Evolutionary conservation across 176 grass and related monocot species (phyloP).

Genomic region (Carex parvula): DNA sequence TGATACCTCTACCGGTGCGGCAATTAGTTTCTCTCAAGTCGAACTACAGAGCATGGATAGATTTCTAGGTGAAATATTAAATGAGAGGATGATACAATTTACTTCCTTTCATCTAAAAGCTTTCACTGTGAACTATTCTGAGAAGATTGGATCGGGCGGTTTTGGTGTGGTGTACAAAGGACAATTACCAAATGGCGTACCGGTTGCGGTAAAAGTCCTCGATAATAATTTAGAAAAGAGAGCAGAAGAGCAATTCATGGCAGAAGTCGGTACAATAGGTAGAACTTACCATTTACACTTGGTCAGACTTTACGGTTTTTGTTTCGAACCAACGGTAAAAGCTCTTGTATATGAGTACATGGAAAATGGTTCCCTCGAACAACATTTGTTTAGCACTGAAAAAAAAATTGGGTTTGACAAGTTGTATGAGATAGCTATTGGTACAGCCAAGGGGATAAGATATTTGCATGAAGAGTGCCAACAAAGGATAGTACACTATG

Average conservation of each 20-base stretch:
- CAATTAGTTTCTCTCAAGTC: slow-evolving; percentile 3
- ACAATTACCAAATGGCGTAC: slow-evolving; percentile 35
- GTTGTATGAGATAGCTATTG: slow-evolving; percentile 42
- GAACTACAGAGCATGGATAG: slow-evolving; percentile 25
- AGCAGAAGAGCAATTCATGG: slow-evolving; percentile 60
- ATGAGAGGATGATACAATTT: slow-evolving; percentile 42
- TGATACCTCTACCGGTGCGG: not conserved
- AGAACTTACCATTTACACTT: slow-evolving; percentile 70
- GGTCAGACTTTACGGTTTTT: slow-evolving; percentile 67
- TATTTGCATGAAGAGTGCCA: too few relatives aligned
- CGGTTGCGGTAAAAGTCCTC: slow-evolving; percentile 50
- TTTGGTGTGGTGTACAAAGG: too few relatives aligned
- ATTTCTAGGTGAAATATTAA: slow-evolving; percentile 32
- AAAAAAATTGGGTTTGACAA: slow-evolving; percentile 23
- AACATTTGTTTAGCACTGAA: slow-evolving; percentile 32
- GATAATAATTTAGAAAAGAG: slow-evolving; percentile 38
- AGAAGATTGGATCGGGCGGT: too few relatives aligned
- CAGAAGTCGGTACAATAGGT: slow-evolving; percentile 52
- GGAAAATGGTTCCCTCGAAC: slow-evolving; percentile 47
- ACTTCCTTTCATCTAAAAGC: slow-evolving; percentile 21
- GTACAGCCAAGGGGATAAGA: too few relatives aligned
- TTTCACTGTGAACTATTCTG: slow-evolving; percentile 37
- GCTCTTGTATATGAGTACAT: slow-evolving; percentile 71
- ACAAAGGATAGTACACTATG: too few relatives aligned
- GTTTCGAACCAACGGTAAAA: slow-evolving; percentile 39